These are phyloP conservation scores for Glycine latifolia DNA, from an alignment of 306 rosid species.

Conservation along the genomic window DNA sequence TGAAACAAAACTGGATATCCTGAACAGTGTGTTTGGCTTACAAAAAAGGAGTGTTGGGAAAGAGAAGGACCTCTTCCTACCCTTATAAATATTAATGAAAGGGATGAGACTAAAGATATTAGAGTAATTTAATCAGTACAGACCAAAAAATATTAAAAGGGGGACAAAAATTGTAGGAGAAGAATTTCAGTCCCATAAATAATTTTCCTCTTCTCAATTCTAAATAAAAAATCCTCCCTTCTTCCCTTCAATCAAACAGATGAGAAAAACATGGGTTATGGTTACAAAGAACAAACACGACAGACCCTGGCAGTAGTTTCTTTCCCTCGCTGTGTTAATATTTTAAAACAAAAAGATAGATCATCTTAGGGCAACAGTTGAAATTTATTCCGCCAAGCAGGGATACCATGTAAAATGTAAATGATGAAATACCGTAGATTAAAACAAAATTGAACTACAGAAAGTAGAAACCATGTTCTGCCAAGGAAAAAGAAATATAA, in stretches of 20 bases:
- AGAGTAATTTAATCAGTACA: background rate
- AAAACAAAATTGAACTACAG: background rate
- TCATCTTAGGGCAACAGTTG: too few relatives aligned
- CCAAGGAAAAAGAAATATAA: too few relatives aligned
- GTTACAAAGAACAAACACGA: background rate
- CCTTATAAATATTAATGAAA: background rate
- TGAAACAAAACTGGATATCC: slow-evolving; percentile 7
- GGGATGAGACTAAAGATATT: background rate
- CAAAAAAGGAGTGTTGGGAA: background rate
- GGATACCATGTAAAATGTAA: background rate
- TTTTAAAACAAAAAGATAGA: background rate
- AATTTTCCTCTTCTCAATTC: background rate
- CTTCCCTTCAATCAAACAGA: background rate
- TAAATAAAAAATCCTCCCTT: background rate
- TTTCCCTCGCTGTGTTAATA: background rate
- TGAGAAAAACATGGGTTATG: background rate
- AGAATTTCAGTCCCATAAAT: background rate
- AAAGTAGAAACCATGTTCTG: too few relatives aligned
- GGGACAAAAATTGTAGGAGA: background rate
- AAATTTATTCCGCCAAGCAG: too few relatives aligned
- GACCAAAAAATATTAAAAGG: background rate
- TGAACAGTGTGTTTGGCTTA: background rate
- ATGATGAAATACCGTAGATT: background rate
- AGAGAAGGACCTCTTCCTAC: background rate
- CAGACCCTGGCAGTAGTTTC: background rate